phyloP scores from a whole-genome alignment of 163 green algal genomes.

The Scenedesmus sp. region DNA sequence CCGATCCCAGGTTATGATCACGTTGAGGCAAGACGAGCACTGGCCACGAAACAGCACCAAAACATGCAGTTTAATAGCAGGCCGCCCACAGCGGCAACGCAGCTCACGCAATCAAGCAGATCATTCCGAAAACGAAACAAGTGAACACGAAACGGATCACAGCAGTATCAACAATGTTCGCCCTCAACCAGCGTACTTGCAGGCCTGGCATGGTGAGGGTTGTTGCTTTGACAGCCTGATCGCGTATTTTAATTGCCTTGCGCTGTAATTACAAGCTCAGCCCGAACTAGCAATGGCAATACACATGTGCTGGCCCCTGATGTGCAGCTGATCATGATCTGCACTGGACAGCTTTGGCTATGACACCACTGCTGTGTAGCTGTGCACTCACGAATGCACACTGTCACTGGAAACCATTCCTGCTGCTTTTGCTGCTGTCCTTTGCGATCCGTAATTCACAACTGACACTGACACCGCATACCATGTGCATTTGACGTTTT shows the following conservation, averaged over 20 bases:
- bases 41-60: not conserved
- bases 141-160: not conserved
- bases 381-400: too few relatives aligned
- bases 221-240: not conserved
- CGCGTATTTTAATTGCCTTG: too few relatives aligned
- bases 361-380: too few relatives aligned
- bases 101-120: not conserved
- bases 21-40: constrained; percentile 3
- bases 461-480: not conserved
- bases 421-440: too few relatives aligned
- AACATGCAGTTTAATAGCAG: not conserved
- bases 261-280: too few relatives aligned
- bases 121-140: not conserved
- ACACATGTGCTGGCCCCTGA: not conserved
- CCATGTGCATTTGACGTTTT: too few relatives aligned
- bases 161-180: constrained; percentile 1
- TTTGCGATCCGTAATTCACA: not conserved
- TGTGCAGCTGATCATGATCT: not conserved
- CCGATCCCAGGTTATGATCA: constrained; percentile 13
- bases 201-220: not conserved
- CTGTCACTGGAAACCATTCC: too few relatives aligned
- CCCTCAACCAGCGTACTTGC: not conserved
- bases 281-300: too few relatives aligned
- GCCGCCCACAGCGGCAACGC: too few relatives aligned
- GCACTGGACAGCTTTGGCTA: not conserved